Evolutionary conservation across 106 monocot species (phyloP), one percentile per base, ranked within the genome.

Genomic region (Allium cepa): DNA sequence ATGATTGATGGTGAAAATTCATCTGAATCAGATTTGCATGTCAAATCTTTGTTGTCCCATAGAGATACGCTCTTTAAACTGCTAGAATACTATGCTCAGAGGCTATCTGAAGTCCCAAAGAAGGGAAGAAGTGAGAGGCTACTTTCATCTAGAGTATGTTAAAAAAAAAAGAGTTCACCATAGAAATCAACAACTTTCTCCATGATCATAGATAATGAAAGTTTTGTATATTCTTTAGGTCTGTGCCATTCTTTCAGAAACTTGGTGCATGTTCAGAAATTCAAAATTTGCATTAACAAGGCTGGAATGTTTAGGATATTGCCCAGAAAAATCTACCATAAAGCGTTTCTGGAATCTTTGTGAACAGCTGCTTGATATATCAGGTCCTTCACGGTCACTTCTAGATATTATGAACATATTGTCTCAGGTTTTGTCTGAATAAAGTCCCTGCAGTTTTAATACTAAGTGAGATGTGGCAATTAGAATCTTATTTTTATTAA

Each of bases 331-430:
- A 70, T 46, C 78, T 71, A 56, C 68, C 17, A 66, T 92, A 63
- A 53, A 84, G 45, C 86, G 87, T 16, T 97, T 92, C 71, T 97
- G 97, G 97, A 84, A 66, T 56, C 92, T 97, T 57, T 92, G 92
- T 69, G 80, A 97, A 74, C 72, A 77, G 47, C 92, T 77, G 70
- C 76, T 97, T 48, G 77, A 70, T 66, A 67, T 89, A 65, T 87
- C 92, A 84, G 92, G 97, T 97, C 63, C 47, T 53, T 27, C 61
- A 47, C 36, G 28, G 26, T 73, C 26, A 18, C 14, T 17, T 55
- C 11, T 15, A 55, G 11, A 12, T 55, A 55, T 55, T 55, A 55
- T 55, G 11, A 55, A 36, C 36, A 22, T 36, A 36, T 36, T 36
- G 36, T 36, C 36, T 5, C 36, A 36, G 36, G 36, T 36, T 36